phyloP scores from a whole-genome alignment of 805 yeast genomes.

The Grigorovia transvaalensis region DNA sequence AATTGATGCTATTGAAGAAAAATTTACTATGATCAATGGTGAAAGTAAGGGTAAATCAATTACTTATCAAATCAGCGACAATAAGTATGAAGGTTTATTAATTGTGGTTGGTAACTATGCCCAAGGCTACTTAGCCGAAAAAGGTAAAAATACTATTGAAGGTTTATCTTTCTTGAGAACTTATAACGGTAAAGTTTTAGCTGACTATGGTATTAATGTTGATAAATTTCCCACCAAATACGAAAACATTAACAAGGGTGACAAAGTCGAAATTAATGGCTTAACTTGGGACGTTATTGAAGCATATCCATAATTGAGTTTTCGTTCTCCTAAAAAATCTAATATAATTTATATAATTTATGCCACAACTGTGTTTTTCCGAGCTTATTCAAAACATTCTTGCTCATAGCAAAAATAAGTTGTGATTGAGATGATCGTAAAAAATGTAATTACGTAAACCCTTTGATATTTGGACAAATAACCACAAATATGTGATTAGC shows the following conservation, averaged over 20 bases:
- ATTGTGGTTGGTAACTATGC: slow-evolving; percentile 26
- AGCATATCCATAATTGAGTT: slow-evolving; percentile 9
- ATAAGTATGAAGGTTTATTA: slow-evolving; percentile 21
- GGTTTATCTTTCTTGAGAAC: slow-evolving; percentile 25
- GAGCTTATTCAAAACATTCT: no score
- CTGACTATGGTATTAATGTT: slow-evolving; percentile 19
- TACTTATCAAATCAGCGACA: slow-evolving; percentile 19
- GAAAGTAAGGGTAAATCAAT: slow-evolving; percentile 12
- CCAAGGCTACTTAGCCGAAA: slow-evolving; percentile 27
- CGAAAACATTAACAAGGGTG: slow-evolving; percentile 15
- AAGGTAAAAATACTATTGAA: slow-evolving; percentile 9
- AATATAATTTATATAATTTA: no score
- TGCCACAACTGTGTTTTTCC: no score
- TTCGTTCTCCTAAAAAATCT: no score
- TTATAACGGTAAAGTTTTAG: slow-evolving; percentile 9
- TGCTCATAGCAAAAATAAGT: no score
- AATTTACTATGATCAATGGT: slow-evolving; percentile 11
- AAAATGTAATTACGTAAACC: no score
- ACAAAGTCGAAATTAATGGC: slow-evolving; percentile 15
- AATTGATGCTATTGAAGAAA: slow-evolving; percentile 17
- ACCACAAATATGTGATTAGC: no score
- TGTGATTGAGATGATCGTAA: no score
- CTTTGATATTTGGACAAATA: no score
- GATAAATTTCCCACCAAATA: slow-evolving; percentile 22
- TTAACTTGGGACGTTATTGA: slow-evolving; percentile 27